Conservation (phyloP, 2,329 filamentous ascomycete species). For the Xylaria sp. region DNA sequence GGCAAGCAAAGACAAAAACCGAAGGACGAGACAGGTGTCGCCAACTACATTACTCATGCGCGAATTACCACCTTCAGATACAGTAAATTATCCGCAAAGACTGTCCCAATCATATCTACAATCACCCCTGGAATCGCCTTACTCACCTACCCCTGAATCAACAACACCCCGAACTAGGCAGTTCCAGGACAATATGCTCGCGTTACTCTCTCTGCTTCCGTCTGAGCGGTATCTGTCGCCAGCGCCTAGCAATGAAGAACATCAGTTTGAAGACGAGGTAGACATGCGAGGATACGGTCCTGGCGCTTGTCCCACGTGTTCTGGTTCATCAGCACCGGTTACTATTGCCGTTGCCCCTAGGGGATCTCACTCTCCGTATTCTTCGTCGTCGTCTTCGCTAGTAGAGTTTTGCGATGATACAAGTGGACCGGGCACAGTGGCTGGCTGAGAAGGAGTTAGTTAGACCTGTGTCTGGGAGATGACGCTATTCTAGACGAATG, state of each 20-base stretch:
- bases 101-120: background rate
- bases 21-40: background rate
- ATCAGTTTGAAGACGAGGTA: background rate
- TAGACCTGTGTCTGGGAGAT: no score
- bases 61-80: background rate
- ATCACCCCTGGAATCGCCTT: background rate
- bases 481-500: no score
- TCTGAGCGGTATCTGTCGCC: constrained; percentile 18
- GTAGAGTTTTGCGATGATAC: no score
- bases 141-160: background rate
- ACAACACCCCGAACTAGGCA: constrained; percentile 14
- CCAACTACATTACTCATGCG: background rate
- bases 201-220: constrained; percentile 23
- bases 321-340: background rate
- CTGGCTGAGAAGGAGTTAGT: no score
- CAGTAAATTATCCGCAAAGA: no score
- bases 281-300: background rate
- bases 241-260: constrained; percentile 6
- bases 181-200: constrained; percentile 18
- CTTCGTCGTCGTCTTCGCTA: background rate
- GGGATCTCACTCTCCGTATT: background rate
- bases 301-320: background rate
- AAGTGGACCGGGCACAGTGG: no score
- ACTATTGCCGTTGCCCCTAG: background rate
- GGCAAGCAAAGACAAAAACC: background rate